These are phyloP conservation scores for Warburgia ugandensis DNA, from an alignment of 164 flowering plant species.

Conservation along the genomic window DNA sequence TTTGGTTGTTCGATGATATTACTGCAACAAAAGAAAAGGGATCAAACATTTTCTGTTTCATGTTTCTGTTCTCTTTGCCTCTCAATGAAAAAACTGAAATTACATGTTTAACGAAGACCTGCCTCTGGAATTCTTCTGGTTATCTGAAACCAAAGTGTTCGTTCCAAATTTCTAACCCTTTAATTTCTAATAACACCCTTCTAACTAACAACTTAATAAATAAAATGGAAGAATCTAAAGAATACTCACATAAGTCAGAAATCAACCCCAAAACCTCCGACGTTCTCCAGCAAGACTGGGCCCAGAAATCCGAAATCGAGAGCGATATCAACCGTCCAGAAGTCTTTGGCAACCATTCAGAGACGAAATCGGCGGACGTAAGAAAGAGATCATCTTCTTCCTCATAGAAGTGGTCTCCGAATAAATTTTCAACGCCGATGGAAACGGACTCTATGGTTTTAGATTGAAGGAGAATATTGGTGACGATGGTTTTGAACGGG, in stretches of 20 bases:
- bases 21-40: too few species aligned
- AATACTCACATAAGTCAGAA: conserved; percentile 34
- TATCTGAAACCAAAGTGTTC: not conserved
- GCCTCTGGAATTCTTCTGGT: not conserved
- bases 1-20: too few species aligned
- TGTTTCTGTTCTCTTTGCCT: too few species aligned
- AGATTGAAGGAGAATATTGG: conserved; percentile 9
- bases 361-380: conserved; percentile 25
- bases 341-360: conserved; percentile 32
- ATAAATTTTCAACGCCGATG: conserved; percentile 29
- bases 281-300: conserved; percentile 46
- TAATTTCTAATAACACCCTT: not conserved
- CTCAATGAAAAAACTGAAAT: too few species aligned
- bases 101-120: not conserved
- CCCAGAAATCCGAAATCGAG: conserved; percentile 39
- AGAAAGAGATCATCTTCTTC: conserved; percentile 38
- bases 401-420: conserved; percentile 16
- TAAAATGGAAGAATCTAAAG: not conserved
- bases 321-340: conserved; percentile 19
- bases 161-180: not conserved
- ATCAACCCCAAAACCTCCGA: conserved; percentile 25
- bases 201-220: not conserved
- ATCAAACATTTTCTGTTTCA: too few species aligned
- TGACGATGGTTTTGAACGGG: conserved; percentile 36
- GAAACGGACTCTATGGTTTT: conserved; percentile 20